Base-by-base conservation (phyloP, 768 basidiomycete genomes). In the Termitomyces eurrhizus region DNA sequence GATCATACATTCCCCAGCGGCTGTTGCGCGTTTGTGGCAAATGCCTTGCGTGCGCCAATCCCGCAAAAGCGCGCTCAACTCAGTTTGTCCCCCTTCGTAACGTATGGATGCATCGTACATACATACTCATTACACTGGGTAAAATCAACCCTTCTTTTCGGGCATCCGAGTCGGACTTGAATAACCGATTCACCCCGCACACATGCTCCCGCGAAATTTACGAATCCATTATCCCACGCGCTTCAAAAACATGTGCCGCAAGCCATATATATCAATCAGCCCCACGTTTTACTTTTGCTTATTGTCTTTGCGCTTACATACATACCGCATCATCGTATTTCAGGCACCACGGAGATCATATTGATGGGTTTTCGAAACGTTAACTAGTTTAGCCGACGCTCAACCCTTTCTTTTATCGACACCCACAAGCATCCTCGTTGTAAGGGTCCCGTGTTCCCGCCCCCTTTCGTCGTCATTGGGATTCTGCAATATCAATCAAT, bases 271-370 rank as follows among this genome's bases (percentile, higher is more conserved):
- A 32, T 4, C 11, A 4, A 39, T 1, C 37, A 53, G 24, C 52
- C 39, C 42, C 42, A 55, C 54, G 54, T 42, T 55, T 33, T 14
- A 12, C 18, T 8, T n/a, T 26, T 42, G 53, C 29, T 55, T 55
- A 55, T 55, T 55, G 54, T 55, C 12, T 54, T 41, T 36, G 26
- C 11, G 11, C 44, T n/a, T 39, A 32, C 18, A 21, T 21, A 35
- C 14, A 16, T n/a, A 13, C 14, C 18, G 39, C 24, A 24, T 60
- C 53, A 60, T 45, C 32, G 52, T 21, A 36, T 56, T 36, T n/a
- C 59, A 60, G 59, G 59, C 35, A 55, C 59, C 32, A 44, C 37
- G 26, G 18, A 55, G 18, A 55, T 55, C 14, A 14, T 14, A n/a
- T 42, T 16, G 33, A 55, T 12, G 49, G 53, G 55, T 44, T n/a